A percentile compares a stretch with the other conserved stretches of the same genome.
phyloP scores from a whole-genome alignment of 305 asterid genomes.

The Nicotiana rustica region DNA sequence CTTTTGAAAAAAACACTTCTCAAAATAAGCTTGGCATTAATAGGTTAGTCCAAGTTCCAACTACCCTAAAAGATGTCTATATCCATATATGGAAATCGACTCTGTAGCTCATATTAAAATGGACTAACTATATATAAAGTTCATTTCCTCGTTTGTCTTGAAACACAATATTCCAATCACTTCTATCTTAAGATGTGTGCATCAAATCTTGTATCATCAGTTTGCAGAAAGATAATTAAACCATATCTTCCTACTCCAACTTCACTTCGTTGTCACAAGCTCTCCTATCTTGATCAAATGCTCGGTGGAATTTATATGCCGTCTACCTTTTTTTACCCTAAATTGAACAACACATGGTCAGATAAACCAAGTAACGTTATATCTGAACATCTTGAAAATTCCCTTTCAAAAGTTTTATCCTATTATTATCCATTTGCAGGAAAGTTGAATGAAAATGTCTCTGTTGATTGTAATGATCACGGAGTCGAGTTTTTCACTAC shows the following conservation, averaged over 20 bases:
- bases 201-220: constrained; percentile 15
- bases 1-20: too few relatives aligned
- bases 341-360: neutral
- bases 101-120: too few relatives aligned
- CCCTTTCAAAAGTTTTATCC: constrained; percentile 12
- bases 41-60: too few relatives aligned
- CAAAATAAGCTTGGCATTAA: too few relatives aligned
- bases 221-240: constrained; percentile 1
- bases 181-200: too few relatives aligned
- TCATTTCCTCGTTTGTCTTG: too few relatives aligned
- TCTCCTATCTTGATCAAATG: constrained; percentile 15
- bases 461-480: constrained; percentile 11
- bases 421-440: constrained; percentile 24
- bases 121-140: too few relatives aligned
- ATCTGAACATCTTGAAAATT: neutral
- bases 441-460: neutral
- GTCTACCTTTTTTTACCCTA: neutral
- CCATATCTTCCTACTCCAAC: constrained; percentile 15
- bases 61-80: too few relatives aligned
- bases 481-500: constrained; percentile 20
- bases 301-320: neutral
- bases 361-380: neutral
- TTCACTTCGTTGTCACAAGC: constrained; percentile 14
- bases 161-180: too few relatives aligned
- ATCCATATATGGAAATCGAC: too few relatives aligned